Percentiles rank a stretch among this genome's conserved stretches.
Evolutionary conservation across 805 yeast genomes (phyloP).

Genomic region (Wickerhamiella azymoides): DNA sequence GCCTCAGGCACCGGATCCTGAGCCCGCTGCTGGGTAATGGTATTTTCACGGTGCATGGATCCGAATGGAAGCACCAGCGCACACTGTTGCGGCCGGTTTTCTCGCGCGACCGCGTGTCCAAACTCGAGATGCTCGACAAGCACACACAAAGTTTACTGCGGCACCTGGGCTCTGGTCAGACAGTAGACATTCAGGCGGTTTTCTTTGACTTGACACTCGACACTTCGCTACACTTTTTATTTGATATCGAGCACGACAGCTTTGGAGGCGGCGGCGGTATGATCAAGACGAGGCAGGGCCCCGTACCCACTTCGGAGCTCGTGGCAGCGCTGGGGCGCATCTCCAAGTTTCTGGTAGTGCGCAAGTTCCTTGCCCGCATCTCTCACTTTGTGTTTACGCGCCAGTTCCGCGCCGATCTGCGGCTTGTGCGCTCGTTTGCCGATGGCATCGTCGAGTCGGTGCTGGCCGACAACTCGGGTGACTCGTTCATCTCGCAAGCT

Average conservation of each 20-base stretch:
- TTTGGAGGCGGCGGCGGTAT: conserved; percentile 10
- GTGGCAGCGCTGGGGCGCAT: conserved; percentile 15
- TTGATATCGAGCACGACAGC: conserved; percentile 22
- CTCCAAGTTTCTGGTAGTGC: conserved; percentile 14
- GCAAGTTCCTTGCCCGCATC: conserved; percentile 13
- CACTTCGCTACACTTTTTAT: conserved; percentile 40
- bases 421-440: conserved; percentile 25
- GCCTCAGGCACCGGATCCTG: conserved; percentile 18
- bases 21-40: conserved; percentile 24
- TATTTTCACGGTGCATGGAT: conserved; percentile 24
- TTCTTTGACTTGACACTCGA: conserved; percentile 23
- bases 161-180: background rate
- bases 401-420: conserved; percentile 24
- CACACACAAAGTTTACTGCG: conserved; percentile 11
- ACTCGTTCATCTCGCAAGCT: conserved; percentile 19
- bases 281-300: conserved; percentile 8
- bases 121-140: conserved; percentile 17
- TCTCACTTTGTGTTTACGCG: conserved; percentile 10
- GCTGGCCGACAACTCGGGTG: conserved; percentile 22
- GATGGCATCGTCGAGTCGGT: conserved; percentile 28
- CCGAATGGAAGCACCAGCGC: conserved; percentile 25
- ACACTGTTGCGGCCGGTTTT: conserved; percentile 25
- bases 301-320: conserved; percentile 7
- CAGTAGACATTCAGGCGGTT: conserved; percentile 20
- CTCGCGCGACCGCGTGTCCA: conserved; percentile 19